Base-by-base conservation (phyloP, 2,329 filamentous ascomycete genomes). In the Calonectria pauciramosa region DNA sequence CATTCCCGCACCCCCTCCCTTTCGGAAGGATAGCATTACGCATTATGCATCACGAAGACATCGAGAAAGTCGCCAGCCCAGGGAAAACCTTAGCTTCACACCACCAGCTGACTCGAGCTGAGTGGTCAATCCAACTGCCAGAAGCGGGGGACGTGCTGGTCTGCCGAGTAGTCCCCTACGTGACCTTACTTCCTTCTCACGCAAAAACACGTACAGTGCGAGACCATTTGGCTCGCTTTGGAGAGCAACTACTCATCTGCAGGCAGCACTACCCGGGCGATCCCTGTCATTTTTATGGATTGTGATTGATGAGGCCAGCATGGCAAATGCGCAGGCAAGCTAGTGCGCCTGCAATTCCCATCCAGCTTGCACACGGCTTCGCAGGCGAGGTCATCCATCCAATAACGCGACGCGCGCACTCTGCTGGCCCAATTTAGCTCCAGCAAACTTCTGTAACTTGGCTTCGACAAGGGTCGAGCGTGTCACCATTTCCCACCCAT, bases 181-280 rank as follows among this genome's bases (percentile, higher is more conserved):
- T 63, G 56, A 63, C 36, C 56, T 26, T 14, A 51, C 44, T 16
- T n/a, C 28, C 47, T 63, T 41, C 23, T 67, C 47, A 23, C 70
- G 30, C 56, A 52, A 71, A 63, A 73, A 71, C 64, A 41, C 65
- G 69, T 69, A 80, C 77, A 78, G 78, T 80, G 79, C 72, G 69
- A 71, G 36, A 13, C 38, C 36, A 6, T 49, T 38, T 26, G 64
- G 64, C 47, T 70, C 64, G 67, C 32, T 64, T 32, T 41, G 20
- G 23, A 34, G 36, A 63, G 56, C 26, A 30, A 44, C 36, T 67
- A 64, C 32, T 65, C 71, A 30, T 68, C 26, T 54, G 59, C 52
- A 34, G 51, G 20, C 34, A 23, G 60, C 26, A 41, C 66, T 52
- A 59, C 73, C 32, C 16, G 7, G 68, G 47, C 63, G 23, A 75